Percentiles rank a stretch among this genome's conserved stretches.
phyloP scores from a whole-genome alignment of 2,329 filamentous ascomycete genomes.

The Nemania sp. region DNA sequence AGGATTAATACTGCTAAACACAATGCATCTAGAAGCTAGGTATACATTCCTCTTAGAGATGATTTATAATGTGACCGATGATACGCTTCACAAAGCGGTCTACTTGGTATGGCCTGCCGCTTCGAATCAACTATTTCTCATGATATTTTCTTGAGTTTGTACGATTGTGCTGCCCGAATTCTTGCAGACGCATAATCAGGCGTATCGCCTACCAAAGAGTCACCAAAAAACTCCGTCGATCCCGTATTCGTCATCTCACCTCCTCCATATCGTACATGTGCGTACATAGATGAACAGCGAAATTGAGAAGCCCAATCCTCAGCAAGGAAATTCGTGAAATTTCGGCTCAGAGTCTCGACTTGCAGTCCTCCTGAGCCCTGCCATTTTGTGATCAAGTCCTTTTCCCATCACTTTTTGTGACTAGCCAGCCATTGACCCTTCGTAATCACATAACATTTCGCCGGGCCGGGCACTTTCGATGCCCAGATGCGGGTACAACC shows the following conservation, averaged over 20 bases:
- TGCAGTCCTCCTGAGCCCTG: not conserved
- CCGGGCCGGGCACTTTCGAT: not conserved
- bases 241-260: too few species aligned
- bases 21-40: too few species aligned
- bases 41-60: too few species aligned
- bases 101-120: too few species aligned
- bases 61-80: too few species aligned
- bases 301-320: not conserved
- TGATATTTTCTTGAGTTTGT: too few species aligned
- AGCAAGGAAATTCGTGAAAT: not conserved
- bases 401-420: slow-evolving; percentile 2
- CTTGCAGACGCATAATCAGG: not conserved
- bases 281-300: slow-evolving; percentile 12
- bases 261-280: slow-evolving; percentile 23
- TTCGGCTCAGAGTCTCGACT: not conserved
- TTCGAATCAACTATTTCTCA: too few species aligned
- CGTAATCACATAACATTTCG: not conserved
- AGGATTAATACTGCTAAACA: too few species aligned
- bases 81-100: too few species aligned
- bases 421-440: not conserved
- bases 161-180: too few species aligned
- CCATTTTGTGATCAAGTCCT: slow-evolving; percentile 4
- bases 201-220: not conserved
- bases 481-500: slow-evolving; percentile 1
- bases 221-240: too few species aligned